A percentile compares a stretch with the other conserved stretches of the same genome.
phyloP scores from a whole-genome alignment of 257 asterid genomes.

The Solanum tacnaense region DNA sequence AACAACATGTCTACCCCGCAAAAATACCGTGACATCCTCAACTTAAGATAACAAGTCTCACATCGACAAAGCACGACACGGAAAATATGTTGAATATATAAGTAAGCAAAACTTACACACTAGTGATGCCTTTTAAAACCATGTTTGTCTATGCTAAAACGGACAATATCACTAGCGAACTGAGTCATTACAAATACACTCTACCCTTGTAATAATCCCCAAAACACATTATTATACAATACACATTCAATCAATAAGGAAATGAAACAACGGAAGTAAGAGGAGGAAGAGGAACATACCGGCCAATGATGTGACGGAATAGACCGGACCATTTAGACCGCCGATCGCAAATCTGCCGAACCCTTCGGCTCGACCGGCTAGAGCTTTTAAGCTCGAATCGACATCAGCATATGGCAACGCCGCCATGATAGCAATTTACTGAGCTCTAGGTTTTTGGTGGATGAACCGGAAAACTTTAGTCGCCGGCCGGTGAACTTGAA shows the following conservation, averaged over 20 bases:
- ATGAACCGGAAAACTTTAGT: not conserved
- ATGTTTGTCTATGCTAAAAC: fast-evolving
- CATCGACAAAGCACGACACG: not conserved
- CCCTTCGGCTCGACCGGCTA: constrained; percentile 85
- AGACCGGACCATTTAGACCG: constrained; percentile 59
- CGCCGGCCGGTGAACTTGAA: not conserved
- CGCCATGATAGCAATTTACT: constrained; percentile 4
- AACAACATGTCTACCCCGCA: not conserved
- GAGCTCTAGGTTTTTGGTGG: not conserved
- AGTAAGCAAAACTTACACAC: not conserved
- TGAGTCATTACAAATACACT: not conserved
- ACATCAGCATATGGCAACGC: constrained; percentile 48
- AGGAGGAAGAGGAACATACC: constrained; percentile 25
- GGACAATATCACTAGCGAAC: not conserved
- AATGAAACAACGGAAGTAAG: not conserved
- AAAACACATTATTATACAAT: not conserved
- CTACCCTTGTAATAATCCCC: not conserved
- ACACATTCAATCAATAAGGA: not conserved
- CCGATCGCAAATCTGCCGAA: constrained; percentile 71
- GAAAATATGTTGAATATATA: not conserved
- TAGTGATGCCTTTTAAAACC: not conserved
- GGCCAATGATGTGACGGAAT: constrained; percentile 47
- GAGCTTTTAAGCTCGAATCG: constrained; percentile 44
- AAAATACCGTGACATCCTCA: not conserved
- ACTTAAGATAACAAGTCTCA: not conserved